A percentile compares a stretch with the other conserved stretches of the same genome.
These are phyloP conservation scores for Arabis alpina DNA, from an alignment of 345 rosid species.

Conservation along the genomic window DNA sequence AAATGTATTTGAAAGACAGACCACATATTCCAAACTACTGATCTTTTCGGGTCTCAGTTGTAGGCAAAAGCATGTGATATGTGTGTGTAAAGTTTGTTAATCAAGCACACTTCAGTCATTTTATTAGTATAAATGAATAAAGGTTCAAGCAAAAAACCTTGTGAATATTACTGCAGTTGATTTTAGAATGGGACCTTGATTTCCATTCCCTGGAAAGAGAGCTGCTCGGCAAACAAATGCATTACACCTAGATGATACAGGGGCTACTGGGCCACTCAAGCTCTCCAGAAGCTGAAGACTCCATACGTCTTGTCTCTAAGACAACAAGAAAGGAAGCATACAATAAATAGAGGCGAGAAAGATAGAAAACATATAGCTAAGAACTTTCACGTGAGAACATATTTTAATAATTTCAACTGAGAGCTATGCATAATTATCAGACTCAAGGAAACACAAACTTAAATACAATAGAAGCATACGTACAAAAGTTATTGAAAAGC, in stretches of 20 bases:
- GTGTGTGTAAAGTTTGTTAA: constrained; percentile 6
- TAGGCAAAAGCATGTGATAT: constrained; percentile 8
- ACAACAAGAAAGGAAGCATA: constrained; percentile 35
- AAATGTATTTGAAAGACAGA: background rate
- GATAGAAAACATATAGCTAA: background rate
- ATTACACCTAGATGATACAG: constrained; percentile 53
- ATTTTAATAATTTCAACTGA: background rate
- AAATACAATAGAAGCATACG: constrained; percentile 1
- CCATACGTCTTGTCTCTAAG: constrained; percentile 66
- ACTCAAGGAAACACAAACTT: background rate
- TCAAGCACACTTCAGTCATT: constrained; percentile 6
- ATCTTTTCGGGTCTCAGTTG: constrained; percentile 7
- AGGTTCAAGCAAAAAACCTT: constrained; percentile 49
- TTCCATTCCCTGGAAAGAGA: constrained; percentile 57
- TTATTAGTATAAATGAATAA: constrained; percentile 1
- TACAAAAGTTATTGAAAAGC: background rate
- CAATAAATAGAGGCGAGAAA: background rate
- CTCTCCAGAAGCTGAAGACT: constrained; percentile 56
- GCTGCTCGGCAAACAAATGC: constrained; percentile 62
- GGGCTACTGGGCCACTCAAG: constrained; percentile 45
- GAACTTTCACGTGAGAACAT: background rate
- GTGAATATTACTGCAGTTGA: constrained; percentile 51
- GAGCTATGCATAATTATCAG: constrained; percentile 1
- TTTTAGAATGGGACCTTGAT: constrained; percentile 54
- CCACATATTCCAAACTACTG: background rate